Evolutionary conservation across 108 stramenopile species (phyloP), one percentile per base, ranked within the genome.

Genomic region (Aurantiochytrium sp.): DNA sequence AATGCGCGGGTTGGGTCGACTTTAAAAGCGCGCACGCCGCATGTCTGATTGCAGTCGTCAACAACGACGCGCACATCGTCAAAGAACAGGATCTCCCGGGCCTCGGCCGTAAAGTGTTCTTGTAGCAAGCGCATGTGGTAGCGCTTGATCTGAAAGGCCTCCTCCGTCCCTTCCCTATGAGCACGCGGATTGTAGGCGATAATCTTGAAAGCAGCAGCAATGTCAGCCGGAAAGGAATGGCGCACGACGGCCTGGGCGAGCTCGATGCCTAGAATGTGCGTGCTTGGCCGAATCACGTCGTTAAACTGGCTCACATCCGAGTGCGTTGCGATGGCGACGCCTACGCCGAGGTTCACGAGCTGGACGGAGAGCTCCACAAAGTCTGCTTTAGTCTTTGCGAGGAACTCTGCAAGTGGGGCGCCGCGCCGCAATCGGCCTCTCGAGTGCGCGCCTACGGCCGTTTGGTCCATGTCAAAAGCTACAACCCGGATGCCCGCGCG

Each of bases 381-480:
- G 45, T 48, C 39, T 6, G 42, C n/a, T 24, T 41, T 48, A 3
- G 30, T 48, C 19, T 81, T 81, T 6, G 10, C 24, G 0, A 81
- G 73, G 4, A 27, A 81, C 2, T 81, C 73, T 24, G 59, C 27
- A 34, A 65, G 34, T 27, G 59, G 59, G 1, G 27, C 59, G 6
- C 59, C 59, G n/a, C 73, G 21, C 8, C 42, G 42, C 17, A 81
- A 24, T 6, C 4, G 73, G 6, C 73, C 73, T 6, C 30, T 6
- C 27, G 42, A 48, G 45, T 81, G 73, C 42, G 73, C 73, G 8
- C 73, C 42, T 6, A 81, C 73, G 10, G 73, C 73, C 0, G 73
- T 81, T 24, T 81, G 73, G 24, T 81, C 73, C 73, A 81, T 81
- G 73, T 81, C 73, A 81, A 81, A 81, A 34, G 59, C 59, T 24